Evolutionary conservation across 2,329 filamentous ascomycete genomes (phyloP).

Genomic region (Fusarium annulatum): DNA sequence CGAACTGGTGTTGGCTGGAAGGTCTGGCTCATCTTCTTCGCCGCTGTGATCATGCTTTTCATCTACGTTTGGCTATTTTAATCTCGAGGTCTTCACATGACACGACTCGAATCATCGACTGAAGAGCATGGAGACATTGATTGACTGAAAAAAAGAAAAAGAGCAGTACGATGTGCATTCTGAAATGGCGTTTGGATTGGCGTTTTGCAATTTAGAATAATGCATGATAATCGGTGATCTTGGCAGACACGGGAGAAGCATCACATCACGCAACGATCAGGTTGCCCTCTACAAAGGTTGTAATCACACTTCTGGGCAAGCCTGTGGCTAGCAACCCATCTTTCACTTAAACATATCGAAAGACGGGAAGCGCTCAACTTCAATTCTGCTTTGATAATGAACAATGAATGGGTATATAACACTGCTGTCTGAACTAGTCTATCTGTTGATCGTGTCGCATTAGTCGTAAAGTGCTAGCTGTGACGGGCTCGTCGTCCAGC

Average conservation of each 20-base stretch:
- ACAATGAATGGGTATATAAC: constrained; percentile 40
- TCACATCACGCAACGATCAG: constrained; percentile 25
- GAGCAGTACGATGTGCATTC: constrained; percentile 32
- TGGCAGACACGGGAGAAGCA: constrained; percentile 22
- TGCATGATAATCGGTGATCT: constrained; percentile 26
- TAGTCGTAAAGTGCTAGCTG: constrained; percentile 29
- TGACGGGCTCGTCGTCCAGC: constrained; percentile 53
- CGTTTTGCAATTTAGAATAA: constrained; percentile 26
- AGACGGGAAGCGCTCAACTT: constrained; percentile 27
- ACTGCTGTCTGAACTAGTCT: constrained; percentile 26
- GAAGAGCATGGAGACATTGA: not conserved
- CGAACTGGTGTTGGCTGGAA: constrained; percentile 95
- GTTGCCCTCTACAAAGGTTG: constrained; percentile 36
- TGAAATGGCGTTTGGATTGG: constrained; percentile 41
- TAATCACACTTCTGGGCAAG: constrained; percentile 33
- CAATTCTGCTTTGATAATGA: constrained; percentile 31
- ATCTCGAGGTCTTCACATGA: constrained; percentile 34
- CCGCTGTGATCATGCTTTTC: constrained; percentile 84
- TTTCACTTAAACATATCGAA: not conserved
- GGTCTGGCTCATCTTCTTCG: constrained; percentile 91
- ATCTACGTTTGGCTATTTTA: constrained; percentile 92
- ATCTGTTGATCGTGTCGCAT: constrained; percentile 24
- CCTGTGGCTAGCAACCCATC: constrained; percentile 17
- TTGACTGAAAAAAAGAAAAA: constrained; percentile 7
- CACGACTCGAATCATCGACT: not conserved